A percentile compares a stretch with the other conserved stretches of the same genome.
These are phyloP conservation scores for Trichoderma semiorbis DNA, from an alignment of 2,329 filamentous ascomycete genomes.

Conservation along the genomic window DNA sequence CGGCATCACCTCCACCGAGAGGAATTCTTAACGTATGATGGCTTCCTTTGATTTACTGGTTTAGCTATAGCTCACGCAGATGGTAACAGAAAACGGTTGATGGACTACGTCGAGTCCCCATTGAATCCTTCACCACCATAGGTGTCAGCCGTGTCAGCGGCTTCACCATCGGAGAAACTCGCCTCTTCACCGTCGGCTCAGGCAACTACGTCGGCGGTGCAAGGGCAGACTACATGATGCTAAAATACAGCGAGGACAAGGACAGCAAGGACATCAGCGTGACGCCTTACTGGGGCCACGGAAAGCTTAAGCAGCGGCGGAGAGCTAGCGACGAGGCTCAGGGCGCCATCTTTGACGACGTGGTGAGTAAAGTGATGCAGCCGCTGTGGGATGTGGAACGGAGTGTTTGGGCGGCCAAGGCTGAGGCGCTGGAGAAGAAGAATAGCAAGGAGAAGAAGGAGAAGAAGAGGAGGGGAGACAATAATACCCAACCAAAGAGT, in stretches of 20 bases:
- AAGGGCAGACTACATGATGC: conserved; percentile 16
- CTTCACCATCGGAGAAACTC: conserved; percentile 16
- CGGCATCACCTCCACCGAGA: conserved; percentile 15
- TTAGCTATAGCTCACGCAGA: background rate
- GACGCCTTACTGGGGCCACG: conserved; percentile 8
- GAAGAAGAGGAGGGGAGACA: background rate
- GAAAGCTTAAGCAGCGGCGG: conserved; percentile 43
- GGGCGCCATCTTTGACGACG: conserved; percentile 31
- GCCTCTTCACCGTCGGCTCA: conserved; percentile 27
- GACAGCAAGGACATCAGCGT: background rate
- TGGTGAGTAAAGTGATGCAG: conserved; percentile 54
- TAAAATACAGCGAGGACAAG: conserved; percentile 1
- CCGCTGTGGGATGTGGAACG: conserved; percentile 62
- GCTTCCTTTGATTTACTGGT: too few relatives aligned
- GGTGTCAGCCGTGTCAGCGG: background rate
- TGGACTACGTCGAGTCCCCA: conserved; percentile 23
- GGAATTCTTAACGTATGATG: conserved; percentile 25
- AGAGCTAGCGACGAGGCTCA: background rate
- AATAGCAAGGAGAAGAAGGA: background rate
- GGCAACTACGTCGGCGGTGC: conserved; percentile 23
- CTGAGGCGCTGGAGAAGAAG: background rate
- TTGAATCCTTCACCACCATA: conserved; percentile 26
- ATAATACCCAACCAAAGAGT: background rate
- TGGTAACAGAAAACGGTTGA: conserved; percentile 25
- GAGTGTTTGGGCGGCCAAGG: conserved; percentile 57